Base-by-base conservation (phyloP, 2,329 filamentous ascomycete species). In the Colletotrichum sp. region DNA sequence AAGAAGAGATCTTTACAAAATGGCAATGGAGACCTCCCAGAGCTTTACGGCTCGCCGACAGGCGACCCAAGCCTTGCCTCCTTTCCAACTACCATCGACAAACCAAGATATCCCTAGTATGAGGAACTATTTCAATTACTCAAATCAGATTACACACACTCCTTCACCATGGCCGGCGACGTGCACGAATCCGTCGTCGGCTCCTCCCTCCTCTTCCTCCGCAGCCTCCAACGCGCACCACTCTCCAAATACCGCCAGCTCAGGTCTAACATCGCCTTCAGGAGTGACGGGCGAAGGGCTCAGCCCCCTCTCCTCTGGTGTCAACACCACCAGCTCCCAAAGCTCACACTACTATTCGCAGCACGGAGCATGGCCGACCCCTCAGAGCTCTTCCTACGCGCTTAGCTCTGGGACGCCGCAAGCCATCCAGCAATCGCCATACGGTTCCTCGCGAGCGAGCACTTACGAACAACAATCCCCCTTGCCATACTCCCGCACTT, bases 31-130 rank as follows among this genome's bases (percentile, higher is more conserved):
- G 34, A 77, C 76, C 34, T 67, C 90, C 80, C 88, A 90, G 82
- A 94, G 93, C 86, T 92, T 96, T 83, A 91, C 93, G 79, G 90
- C 93, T 84, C 91, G 94, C 81, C 91, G 94, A 84, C 91, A 92
- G 82, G 93, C 93, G 81, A 92, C 93, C 77, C 91, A 91, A 74
- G 90, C 90, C 80, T 89, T 96, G 77, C 93, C 93, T 74, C 90
- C 86, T 79, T 95, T 95, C 82, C 92, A 94, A 81, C 90, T 95
- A 22, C 91, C 92, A 78, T 92, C 93, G 70, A 92, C 92, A 71
- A 74, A 64, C 27, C 74, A 76, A 79, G 89, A 90, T 67, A 86
- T 90, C 81, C 85, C 84, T 81, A 83, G 83, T 86, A 84, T 84
- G 84, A 80, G 85, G 83, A 83, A 85, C 57, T 71, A 68, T 27